Conservation (phyloP, 768 basidiomycete genomes). For the Termitomyces sp. region DNA sequence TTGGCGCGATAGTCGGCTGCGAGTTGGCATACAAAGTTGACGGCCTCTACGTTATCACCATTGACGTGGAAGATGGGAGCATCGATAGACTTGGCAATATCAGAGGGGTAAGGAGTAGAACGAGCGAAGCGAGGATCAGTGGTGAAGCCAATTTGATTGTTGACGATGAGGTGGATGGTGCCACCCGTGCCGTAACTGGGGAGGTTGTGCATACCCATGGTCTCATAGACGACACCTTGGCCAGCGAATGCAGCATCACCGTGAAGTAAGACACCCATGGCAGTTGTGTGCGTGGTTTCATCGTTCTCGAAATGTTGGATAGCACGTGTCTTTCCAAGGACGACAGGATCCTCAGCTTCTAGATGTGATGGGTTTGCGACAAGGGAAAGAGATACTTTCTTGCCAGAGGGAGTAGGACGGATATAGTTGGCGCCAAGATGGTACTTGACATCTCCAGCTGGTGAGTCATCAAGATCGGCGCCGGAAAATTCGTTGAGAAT, state of each 20-base stretch:
- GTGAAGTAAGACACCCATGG: slow-evolving; percentile 94
- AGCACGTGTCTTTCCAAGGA: slow-evolving; percentile 97
- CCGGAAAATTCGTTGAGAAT: slow-evolving; percentile 97
- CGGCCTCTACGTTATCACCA: slow-evolving; percentile 96
- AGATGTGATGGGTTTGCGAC: slow-evolving; percentile 99
- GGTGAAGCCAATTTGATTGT: slow-evolving; percentile 99
- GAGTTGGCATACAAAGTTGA: slow-evolving; percentile 97
- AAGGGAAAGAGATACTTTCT: slow-evolving; percentile 94
- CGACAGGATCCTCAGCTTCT: slow-evolving; percentile 95
- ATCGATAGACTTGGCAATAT: slow-evolving; percentile 97
- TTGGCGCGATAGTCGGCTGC: slow-evolving; percentile 98
- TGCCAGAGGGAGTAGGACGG: slow-evolving; percentile 95
- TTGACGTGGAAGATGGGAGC: slow-evolving; percentile 99
- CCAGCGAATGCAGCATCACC: slow-evolving; percentile 99
- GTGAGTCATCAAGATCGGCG: slow-evolving; percentile 53
- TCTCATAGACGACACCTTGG: slow-evolving; percentile 98
- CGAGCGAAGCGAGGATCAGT: slow-evolving; percentile 97
- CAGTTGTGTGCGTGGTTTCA: slow-evolving; percentile 70
- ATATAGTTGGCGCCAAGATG: slow-evolving; percentile 99
- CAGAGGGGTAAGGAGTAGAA: slow-evolving; percentile 96
- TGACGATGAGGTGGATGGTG: slow-evolving; percentile 96
- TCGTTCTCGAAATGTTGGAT: slow-evolving; percentile 94
- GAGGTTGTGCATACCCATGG: slow-evolving; percentile 96
- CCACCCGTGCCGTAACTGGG: slow-evolving; percentile 96
- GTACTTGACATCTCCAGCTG: slow-evolving; percentile 98